Conservation (phyloP, 1,284 basidiomycete species). For the Butyriboletus appendiculatus region DNA sequence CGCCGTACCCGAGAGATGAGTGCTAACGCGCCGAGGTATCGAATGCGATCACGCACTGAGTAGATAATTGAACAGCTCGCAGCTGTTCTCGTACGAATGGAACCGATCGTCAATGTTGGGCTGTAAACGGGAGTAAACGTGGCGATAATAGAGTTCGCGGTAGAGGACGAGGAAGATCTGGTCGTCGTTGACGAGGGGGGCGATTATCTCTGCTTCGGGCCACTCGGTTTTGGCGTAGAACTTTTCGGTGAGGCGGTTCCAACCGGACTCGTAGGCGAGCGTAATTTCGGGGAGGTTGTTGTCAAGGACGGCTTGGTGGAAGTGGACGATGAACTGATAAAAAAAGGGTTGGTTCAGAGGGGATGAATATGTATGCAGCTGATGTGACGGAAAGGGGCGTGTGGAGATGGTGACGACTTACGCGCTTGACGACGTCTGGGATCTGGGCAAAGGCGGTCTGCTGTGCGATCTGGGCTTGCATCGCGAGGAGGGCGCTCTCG, state of each 20-base stretch:
- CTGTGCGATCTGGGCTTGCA: conserved; percentile 80
- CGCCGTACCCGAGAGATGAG: conserved; percentile 3
- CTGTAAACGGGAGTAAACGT: conserved; percentile 93
- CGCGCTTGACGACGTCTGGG: conserved; percentile 79
- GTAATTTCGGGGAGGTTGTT: conserved; percentile 90
- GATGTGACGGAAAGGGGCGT: background rate
- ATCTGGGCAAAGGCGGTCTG: conserved; percentile 77
- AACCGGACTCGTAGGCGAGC: conserved; percentile 91
- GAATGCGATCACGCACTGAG: conserved; percentile 50
- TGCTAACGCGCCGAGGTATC: background rate
- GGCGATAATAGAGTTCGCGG: conserved; percentile 91
- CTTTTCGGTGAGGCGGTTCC: conserved; percentile 96
- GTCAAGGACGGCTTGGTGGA: conserved; percentile 84
- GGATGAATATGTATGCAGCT: background rate
- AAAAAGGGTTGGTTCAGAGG: background rate
- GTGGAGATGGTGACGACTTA: conserved; percentile 38
- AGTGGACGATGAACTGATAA: conserved; percentile 83
- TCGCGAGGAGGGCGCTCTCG: conserved; percentile 62
- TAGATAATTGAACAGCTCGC: conserved; percentile 97
- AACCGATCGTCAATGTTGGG: conserved; percentile 97
- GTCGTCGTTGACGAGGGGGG: conserved; percentile 92
- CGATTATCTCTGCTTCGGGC: conserved; percentile 96
- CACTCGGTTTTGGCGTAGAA: conserved; percentile 94
- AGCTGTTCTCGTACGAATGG: conserved; percentile 99
- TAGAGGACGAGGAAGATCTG: conserved; percentile 96